A percentile compares a stretch with the other conserved stretches of the same genome.
Conservation (phyloP, 441 rosid genomes). For the Pelargonium cotyledonis region DNA sequence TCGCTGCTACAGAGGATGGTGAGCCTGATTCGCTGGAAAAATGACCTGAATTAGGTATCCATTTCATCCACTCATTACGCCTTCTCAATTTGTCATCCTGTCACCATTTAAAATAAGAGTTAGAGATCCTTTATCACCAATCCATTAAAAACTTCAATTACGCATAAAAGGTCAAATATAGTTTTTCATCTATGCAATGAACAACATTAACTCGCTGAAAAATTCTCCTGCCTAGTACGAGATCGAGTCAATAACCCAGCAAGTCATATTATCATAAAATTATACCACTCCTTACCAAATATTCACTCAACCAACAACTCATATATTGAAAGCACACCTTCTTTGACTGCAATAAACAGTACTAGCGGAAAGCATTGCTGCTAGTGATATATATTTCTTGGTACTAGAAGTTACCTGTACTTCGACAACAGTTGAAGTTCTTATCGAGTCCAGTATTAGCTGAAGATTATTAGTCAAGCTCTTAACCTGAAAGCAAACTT, state of each 20-base stretch:
- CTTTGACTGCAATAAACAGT: too few relatives aligned
- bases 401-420: constrained; percentile 24
- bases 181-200: too few relatives aligned
- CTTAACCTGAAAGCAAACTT: constrained; percentile 28
- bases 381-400: background rate
- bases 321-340: background rate
- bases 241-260: too few relatives aligned
- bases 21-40: constrained; percentile 21
- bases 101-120: constrained; percentile 7
- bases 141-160: background rate
- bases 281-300: too few relatives aligned
- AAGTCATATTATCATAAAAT: too few relatives aligned
- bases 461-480: constrained; percentile 22
- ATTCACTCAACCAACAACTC: background rate
- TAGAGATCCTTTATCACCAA: background rate
- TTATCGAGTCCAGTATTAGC: constrained; percentile 28
- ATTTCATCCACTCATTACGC: constrained; percentile 32
- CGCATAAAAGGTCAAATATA: too few relatives aligned
- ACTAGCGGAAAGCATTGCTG: background rate
- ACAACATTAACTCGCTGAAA: too few relatives aligned
- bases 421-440: constrained; percentile 29
- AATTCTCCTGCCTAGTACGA: too few relatives aligned
- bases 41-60: constrained; percentile 20
- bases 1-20: constrained; percentile 19
- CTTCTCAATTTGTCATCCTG: constrained; percentile 33